Base-by-base conservation (phyloP, 2,329 filamentous ascomycete genomes). In the Rachicladosporium sp. region DNA sequence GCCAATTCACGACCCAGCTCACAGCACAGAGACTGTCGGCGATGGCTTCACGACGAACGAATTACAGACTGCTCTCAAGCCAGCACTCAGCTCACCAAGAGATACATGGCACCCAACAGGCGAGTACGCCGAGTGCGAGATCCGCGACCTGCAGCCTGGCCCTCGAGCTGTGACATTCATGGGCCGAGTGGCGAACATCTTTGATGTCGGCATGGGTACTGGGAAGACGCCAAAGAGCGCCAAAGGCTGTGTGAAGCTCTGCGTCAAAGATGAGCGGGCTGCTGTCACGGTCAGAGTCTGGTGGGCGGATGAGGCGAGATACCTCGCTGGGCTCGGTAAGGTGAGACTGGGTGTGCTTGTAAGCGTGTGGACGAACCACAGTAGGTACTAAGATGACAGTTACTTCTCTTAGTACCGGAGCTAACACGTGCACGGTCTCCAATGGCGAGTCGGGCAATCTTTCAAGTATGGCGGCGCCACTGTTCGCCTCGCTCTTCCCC, bases 401-500 rank as follows among this genome's bases (percentile, higher is more conserved):
- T 15, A 27, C 7, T 27, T 6, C 23, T 27, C 5, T 27, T 8
- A 27, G 15, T 27, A 6, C 23, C 5, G 3, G 12, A 40, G 12
- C 33, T 46, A 38, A 47, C 31, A 8, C 3, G 7, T 27, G 6
- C 23, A 9, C 35, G 56, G 62, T 77, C 33, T 66, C 67, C n/a
- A 62, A 67, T 31, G 59, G 63, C 10, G 63, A 66, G n/a, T 57
- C 61, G 21, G 58, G 57, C 2, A 54, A 50, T 4, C 54, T 69
- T 8, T 59, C 63, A 1, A 60, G 58, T 10, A 59, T 61, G 0
- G 62, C 56, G 31, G 72, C 71, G 38, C 63, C 66, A 2, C 55
- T 71, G 12, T 69, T 69, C 38, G 69, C 70, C 0, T 71, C 68
- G n/a, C 65, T 80, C 23, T 76, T 76, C 38, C 74, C 74, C 0